Conservation (phyloP, 192 early-diverging fungal genomes). For the Rhizophlyctis rosea region DNA sequence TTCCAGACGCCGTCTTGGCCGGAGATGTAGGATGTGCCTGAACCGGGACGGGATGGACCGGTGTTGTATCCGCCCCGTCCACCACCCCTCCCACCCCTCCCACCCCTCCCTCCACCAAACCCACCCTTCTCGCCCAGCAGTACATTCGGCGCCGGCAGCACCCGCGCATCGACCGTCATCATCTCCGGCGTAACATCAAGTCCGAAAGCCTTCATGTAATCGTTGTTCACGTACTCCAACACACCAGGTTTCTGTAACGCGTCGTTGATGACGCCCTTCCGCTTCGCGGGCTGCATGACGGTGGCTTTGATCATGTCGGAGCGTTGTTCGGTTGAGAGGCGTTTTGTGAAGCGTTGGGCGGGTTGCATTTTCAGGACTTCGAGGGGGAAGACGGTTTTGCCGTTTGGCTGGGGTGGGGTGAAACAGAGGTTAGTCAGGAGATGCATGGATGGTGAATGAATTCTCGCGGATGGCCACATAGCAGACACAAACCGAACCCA, state of each 20-base stretch:
- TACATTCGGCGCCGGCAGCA: conserved; percentile 68
- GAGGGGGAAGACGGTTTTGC: conserved; percentile 38
- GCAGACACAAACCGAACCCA: too few relatives aligned
- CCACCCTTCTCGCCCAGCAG: conserved; percentile 41
- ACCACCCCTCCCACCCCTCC: background rate
- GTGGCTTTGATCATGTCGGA: conserved; percentile 44
- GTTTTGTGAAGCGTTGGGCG: conserved; percentile 31
- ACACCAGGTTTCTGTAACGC: conserved; percentile 44
- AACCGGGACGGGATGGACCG: background rate
- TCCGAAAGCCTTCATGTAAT: conserved; percentile 61
- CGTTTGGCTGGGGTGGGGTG: conserved; percentile 18
- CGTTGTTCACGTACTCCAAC: conserved; percentile 59
- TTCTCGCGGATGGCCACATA: too few relatives aligned
- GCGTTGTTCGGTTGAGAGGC: conserved; percentile 33
- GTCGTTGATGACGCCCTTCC: conserved; percentile 57
- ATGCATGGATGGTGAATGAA: too few relatives aligned
- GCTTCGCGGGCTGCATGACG: conserved; percentile 28
- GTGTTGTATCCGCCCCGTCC: background rate
- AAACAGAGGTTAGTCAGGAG: too few relatives aligned
- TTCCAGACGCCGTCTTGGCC: conserved; percentile 18
- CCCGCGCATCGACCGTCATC: conserved; percentile 47
- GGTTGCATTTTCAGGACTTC: conserved; percentile 34
- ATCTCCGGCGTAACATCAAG: conserved; percentile 24
- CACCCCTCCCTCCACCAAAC: too few relatives aligned
- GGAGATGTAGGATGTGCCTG: too few relatives aligned